phyloP scores from a whole-genome alignment of 2,329 filamentous ascomycete genomes.

The Aspergillus sp. region DNA sequence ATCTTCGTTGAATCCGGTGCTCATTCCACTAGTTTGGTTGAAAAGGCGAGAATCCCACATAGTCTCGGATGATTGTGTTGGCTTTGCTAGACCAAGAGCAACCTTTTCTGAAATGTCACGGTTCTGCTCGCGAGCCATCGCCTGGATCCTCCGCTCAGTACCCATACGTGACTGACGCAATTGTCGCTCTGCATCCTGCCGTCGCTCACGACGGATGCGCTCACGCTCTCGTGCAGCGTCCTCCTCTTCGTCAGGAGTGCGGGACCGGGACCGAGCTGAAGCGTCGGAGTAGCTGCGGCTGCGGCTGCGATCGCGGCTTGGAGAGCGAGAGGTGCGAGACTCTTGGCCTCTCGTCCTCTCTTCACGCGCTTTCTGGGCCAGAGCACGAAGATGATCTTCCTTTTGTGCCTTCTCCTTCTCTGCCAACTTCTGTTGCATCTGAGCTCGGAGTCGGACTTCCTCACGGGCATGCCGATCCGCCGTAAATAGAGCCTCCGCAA shows the following conservation, averaged over 20 bases:
- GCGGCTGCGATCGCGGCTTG: conserved; percentile 41
- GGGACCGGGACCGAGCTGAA: conserved; percentile 46
- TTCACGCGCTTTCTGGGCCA: conserved; percentile 89
- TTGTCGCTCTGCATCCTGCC: conserved; percentile 82
- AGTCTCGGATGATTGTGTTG: conserved; percentile 83
- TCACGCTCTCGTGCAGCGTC: conserved; percentile 74
- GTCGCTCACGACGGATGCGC: conserved; percentile 72
- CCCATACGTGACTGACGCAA: conserved; percentile 94
- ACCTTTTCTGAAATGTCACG: conserved; percentile 98
- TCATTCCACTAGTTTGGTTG: conserved; percentile 89
- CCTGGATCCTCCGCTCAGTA: conserved; percentile 83
- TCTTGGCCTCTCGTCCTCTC: conserved; percentile 58
- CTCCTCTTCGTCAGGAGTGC: conserved; percentile 60
- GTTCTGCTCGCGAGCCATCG: conserved; percentile 92
- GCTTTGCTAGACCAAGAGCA: conserved; percentile 89
- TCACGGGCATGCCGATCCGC: conserved; percentile 93
- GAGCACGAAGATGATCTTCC: conserved; percentile 81
- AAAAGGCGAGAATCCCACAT: conserved; percentile 98
- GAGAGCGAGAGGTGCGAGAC: conserved; percentile 43
- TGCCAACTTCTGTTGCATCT: conserved; percentile 93
- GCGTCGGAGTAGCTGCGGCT: conserved; percentile 46
- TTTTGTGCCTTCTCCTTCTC: conserved; percentile 96
- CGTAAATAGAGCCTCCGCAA: conserved; percentile 90
- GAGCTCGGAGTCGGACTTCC: conserved; percentile 85
- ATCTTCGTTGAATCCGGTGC: conserved; percentile 93